Conservation (phyloP, 2,329 filamentous ascomycete genomes). For the Sphaerostilbella broomeana region DNA sequence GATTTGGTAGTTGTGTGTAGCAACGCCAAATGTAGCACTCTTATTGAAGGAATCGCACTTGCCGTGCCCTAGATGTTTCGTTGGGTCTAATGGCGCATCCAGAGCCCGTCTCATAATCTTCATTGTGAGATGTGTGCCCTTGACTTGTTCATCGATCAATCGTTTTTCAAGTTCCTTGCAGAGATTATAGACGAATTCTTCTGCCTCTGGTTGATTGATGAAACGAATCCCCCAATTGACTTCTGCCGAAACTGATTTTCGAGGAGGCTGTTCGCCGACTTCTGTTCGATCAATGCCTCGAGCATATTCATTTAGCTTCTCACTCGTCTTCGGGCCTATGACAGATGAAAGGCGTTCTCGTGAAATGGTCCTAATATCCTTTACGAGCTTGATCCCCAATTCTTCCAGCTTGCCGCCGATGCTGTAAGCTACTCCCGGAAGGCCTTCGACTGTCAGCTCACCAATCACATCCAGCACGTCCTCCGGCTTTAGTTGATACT, state of each 20-base stretch:
- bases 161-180: constrained; percentile 79
- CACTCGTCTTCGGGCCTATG: constrained; percentile 86
- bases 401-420: constrained; percentile 84
- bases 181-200: constrained; percentile 81
- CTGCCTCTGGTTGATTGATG: constrained; percentile 82
- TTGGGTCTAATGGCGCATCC: constrained; percentile 83
- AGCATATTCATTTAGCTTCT: constrained; percentile 84
- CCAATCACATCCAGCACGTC: constrained; percentile 71
- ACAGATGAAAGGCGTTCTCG: constrained; percentile 67
- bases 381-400: constrained; percentile 73
- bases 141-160: constrained; percentile 75
- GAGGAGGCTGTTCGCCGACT: constrained; percentile 75
- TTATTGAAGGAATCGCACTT: constrained; percentile 95
- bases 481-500: constrained; percentile 80
- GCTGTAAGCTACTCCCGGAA: constrained; percentile 90
- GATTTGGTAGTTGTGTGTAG: constrained; percentile 66
- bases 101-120: constrained; percentile 87
- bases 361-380: constrained; percentile 70
- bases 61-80: constrained; percentile 90
- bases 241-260: constrained; percentile 94
- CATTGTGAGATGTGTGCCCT: constrained; percentile 81
- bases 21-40: constrained; percentile 72
- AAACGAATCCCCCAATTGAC: constrained; percentile 98
- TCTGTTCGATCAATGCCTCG: constrained; percentile 80
- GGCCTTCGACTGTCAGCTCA: constrained; percentile 66